phyloP scores from a whole-genome alignment of 306 rosid genomes.

The Vigna mungo region DNA sequence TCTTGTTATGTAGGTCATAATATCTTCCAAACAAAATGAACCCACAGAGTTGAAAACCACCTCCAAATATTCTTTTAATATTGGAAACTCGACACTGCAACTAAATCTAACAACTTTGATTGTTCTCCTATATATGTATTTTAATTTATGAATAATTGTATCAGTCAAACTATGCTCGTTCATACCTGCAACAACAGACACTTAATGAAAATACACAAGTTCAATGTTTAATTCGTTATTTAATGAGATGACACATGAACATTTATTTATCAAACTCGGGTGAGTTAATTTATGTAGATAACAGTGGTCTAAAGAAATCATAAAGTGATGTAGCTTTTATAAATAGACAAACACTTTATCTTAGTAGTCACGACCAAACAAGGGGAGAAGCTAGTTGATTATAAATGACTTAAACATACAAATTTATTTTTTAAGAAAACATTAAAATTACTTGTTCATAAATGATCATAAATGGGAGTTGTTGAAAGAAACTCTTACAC shows the following conservation, averaged over 20 bases:
- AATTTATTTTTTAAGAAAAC: not conserved
- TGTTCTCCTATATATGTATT: slow-evolving; percentile 4
- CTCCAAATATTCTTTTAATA: not conserved
- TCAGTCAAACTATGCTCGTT: not conserved
- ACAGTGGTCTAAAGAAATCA: too few relatives aligned
- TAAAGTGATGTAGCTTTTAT: too few relatives aligned
- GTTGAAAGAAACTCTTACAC: not conserved
- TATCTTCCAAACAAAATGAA: slow-evolving; percentile 14
- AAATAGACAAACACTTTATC: not conserved
- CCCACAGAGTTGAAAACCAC: not conserved
- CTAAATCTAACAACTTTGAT: slow-evolving; percentile 42
- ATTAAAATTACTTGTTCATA: not conserved
- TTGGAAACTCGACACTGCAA: slow-evolving; percentile 29
- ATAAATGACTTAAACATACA: not conserved
- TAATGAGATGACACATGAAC: too few relatives aligned
- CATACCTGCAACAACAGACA: not conserved
- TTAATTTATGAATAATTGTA: not conserved
- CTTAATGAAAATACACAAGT: not conserved
- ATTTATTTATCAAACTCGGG: too few relatives aligned
- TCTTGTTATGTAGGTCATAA: not conserved
- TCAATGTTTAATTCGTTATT: too few relatives aligned
- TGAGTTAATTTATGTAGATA: too few relatives aligned
- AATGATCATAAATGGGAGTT: not conserved
- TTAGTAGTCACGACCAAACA: not conserved
- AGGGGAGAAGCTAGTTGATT: not conserved